Base-by-base conservation (phyloP, 2,329 filamentous ascomycete species). In the Neonectria magnoliae region DNA sequence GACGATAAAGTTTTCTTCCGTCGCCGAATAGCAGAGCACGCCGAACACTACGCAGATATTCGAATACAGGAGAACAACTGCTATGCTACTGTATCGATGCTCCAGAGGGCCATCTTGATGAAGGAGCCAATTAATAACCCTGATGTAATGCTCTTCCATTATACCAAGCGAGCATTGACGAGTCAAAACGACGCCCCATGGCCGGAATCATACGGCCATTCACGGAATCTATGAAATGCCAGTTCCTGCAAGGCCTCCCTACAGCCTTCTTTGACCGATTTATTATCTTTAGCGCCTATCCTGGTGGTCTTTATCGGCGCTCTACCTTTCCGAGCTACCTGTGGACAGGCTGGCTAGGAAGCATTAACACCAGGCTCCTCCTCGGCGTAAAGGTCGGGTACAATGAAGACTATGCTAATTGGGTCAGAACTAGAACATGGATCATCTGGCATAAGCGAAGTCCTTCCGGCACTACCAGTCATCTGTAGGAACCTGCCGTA, bases 381-480 rank as follows among this genome's bases (percentile, higher is more conserved):
- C n/a, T n/a, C n/a, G n/a, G n/a, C n/a, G n/a, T n/a, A n/a, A n/a
- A n/a, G n/a, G n/a, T n/a, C n/a, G n/a, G n/a, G 4, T 1, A 7
- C 1, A 3, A 4, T 5, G 5, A n/a, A 11, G 18, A 6, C 11
- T 63, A 65, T 13, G 6, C n/a, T n/a, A n/a, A 57, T 1, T 64
- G 41, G 50, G 45, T 68, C 4, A 2, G 9, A 3, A 11, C 57
- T 0, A 31, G 41, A 3, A 66, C 62, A 2, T 69, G 67, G 65
- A 68, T 69, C 5, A 6, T 68, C 1, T 69, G 67, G 67, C 59
- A 66, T 5, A 68, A 52, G 14, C 38, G 65, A n/a, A 68, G 33
- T 10, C 50, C 60, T 0, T 62, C 53, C 1, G 60, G 57, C 2
- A 36, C 56, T 3, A 38, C 27, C 0, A 65, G 45, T 41, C 44